Conservation (phyloP, 1,139 yeast genomes). For the Pichia sorboxylosa region DNA sequence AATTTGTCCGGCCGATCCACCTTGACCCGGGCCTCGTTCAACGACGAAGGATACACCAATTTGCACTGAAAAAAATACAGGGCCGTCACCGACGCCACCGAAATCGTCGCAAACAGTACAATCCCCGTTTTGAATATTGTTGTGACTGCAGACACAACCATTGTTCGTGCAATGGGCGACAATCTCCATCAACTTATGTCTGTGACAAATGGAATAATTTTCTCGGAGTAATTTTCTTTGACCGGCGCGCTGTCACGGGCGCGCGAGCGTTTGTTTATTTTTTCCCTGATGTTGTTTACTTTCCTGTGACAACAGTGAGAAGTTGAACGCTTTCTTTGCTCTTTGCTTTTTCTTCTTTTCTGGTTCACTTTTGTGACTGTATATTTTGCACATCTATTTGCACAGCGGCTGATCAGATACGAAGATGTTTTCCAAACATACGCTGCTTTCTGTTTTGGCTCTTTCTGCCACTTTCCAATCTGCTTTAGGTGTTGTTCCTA, state of each 20-base stretch:
- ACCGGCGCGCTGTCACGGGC: neutral
- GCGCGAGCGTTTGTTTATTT: too few relatives aligned
- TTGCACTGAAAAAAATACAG: constrained; percentile 56
- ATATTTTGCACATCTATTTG: neutral
- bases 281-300: too few relatives aligned
- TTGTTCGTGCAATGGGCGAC: too few relatives aligned
- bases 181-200: too few relatives aligned
- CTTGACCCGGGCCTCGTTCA: constrained; percentile 63
- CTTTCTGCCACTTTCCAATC: too few relatives aligned
- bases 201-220: too few relatives aligned
- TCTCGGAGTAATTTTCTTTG: too few relatives aligned
- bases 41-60: constrained; percentile 70
- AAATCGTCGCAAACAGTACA: constrained; percentile 10
- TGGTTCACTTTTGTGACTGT: neutral
- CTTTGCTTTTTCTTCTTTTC: neutral
- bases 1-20: constrained; percentile 74
- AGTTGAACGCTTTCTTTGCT: neutral
- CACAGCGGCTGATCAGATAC: neutral
- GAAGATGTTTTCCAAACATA: too few relatives aligned
- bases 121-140: constrained; percentile 1
- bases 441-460: too few relatives aligned
- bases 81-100: constrained; percentile 34
- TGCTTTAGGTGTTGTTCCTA: constrained; percentile 34
- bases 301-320: too few relatives aligned
- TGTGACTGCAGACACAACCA: too few relatives aligned